Evolutionary conservation across 2,329 filamentous ascomycete species (phyloP).

Genomic region (Sarocladium oryzae): DNA sequence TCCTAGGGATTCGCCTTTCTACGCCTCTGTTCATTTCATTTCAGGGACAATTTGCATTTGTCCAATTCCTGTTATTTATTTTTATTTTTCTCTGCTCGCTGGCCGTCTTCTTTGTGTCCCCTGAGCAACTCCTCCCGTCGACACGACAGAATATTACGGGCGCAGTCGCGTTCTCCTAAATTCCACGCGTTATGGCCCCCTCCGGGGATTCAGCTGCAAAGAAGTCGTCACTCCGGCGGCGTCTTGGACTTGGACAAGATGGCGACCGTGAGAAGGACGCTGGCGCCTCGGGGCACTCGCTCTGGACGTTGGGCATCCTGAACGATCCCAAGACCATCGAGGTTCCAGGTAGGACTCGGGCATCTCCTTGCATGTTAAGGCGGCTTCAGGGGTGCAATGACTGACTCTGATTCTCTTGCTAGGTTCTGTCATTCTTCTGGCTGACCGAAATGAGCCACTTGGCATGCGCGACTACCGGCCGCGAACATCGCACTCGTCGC

Average conservation of each 20-base stretch:
- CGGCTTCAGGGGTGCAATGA: background rate
- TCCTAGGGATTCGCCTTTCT: background rate
- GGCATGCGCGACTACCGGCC: constrained; percentile 51
- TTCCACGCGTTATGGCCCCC: background rate
- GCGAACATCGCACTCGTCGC: constrained; percentile 51
- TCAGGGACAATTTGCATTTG: background rate
- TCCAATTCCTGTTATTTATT: background rate
- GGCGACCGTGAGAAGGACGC: constrained; percentile 10
- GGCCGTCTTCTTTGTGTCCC: background rate
- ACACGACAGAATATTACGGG: background rate
- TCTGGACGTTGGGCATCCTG: constrained; percentile 70
- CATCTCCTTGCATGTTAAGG: constrained; percentile 18
- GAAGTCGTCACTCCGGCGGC: background rate
- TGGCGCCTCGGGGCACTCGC: constrained; percentile 21
- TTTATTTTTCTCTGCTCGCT: too few relatives aligned
- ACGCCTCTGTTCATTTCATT: background rate
- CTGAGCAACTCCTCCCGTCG: background rate
- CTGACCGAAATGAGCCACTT: constrained; percentile 51
- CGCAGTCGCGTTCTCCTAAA: background rate
- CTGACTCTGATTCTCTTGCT: background rate
- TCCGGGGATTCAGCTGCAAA: background rate
- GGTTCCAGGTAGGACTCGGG: constrained; percentile 65
- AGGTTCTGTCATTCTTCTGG: constrained; percentile 54
- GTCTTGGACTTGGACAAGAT: constrained; percentile 13
- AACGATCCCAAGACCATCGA: constrained; percentile 77